A percentile compares a stretch with the other conserved stretches of the same genome.
phyloP scores from a whole-genome alignment of 257 asterid species.

The Gardenia jasminoides region DNA sequence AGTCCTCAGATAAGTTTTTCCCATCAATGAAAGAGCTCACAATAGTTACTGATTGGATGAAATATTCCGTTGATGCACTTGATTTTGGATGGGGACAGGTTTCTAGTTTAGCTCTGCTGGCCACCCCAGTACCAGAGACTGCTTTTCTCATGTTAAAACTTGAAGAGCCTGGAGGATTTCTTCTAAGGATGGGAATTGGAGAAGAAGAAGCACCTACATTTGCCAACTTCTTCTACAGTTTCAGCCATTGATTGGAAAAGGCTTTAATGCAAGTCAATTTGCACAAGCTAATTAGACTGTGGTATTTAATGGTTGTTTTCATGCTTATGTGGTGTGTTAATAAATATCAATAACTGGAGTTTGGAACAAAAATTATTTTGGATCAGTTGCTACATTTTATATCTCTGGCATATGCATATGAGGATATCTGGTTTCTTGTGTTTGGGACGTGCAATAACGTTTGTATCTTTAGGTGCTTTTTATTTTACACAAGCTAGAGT shows the following conservation, averaged over 20 bases:
- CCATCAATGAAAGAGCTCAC: slow-evolving; percentile 4
- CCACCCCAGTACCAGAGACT: slow-evolving; percentile 2
- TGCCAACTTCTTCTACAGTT: background rate
- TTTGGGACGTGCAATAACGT: too few relatives aligned
- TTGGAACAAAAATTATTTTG: too few relatives aligned
- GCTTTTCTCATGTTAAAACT: slow-evolving; percentile 1
- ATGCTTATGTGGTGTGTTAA: too few relatives aligned
- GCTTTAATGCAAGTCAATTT: background rate
- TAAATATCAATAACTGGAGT: too few relatives aligned
- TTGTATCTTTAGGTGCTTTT: too few relatives aligned
- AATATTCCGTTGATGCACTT: background rate
- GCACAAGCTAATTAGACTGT: background rate
- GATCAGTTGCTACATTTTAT: too few relatives aligned
- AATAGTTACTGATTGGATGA: slow-evolving; percentile 4
- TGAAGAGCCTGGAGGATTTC: slow-evolving; percentile 1
- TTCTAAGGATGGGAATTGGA: slow-evolving; percentile 1
- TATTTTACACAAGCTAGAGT: too few relatives aligned
- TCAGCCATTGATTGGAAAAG: background rate
- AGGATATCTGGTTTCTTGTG: too few relatives aligned
- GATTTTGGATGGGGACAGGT: background rate
- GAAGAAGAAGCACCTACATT: background rate
- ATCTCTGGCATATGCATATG: too few relatives aligned
- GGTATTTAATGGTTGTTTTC: too few relatives aligned
- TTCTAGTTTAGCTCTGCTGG: background rate
- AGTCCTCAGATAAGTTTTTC: background rate